phyloP scores from a whole-genome alignment of 129 eudicot genomes.

The Saussurea involucrata region DNA sequence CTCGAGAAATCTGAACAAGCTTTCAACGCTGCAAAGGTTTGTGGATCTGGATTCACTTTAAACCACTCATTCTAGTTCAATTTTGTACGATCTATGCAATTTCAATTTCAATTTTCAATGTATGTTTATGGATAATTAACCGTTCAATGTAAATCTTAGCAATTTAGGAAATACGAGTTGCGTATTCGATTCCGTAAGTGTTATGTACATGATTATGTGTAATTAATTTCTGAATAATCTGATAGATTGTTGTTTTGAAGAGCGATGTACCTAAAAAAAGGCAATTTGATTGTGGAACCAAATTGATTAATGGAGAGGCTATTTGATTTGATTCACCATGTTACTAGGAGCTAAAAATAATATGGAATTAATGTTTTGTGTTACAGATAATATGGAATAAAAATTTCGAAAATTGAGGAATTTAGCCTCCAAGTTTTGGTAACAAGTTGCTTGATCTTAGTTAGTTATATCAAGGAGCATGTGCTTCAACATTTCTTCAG shows the following conservation, averaged over 20 bases:
- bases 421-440: neutral
- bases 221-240: neutral
- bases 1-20: constrained; percentile 88
- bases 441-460: neutral
- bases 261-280: neutral
- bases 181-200: neutral
- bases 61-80: neutral
- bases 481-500: neutral
- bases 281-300: neutral
- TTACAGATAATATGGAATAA: too few species aligned
- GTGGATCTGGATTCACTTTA: neutral
- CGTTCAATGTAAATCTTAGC: neutral
- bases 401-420: neutral
- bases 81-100: neutral
- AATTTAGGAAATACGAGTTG: neutral
- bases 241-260: neutral
- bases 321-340: neutral
- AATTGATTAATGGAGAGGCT: neutral
- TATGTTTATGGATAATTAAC: neutral
- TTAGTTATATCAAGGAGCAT: neutral
- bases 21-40: constrained; percentile 82
- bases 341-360: neutral
- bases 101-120: neutral
- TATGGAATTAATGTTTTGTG: neutral
- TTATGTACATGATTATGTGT: neutral